Conservation (phyloP, 495 filamentous ascomycete species). For the Endocarpon pusillum region DNA sequence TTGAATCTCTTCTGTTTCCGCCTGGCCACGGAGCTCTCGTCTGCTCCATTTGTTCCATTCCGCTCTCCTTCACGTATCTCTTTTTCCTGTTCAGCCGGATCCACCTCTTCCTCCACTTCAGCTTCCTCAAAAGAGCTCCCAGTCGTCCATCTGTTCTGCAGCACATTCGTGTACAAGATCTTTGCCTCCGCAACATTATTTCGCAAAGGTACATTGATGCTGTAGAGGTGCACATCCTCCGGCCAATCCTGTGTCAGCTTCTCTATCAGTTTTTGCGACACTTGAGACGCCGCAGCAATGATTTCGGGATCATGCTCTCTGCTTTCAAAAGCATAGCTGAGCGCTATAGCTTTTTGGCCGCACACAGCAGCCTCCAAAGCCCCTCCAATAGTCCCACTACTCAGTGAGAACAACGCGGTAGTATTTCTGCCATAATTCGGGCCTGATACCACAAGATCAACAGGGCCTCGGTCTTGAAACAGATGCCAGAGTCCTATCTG, state of each 20-base stretch:
- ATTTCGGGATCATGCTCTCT: slow-evolving; percentile 62
- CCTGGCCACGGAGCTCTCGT: slow-evolving; percentile 4
- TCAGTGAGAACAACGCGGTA: slow-evolving; percentile 80
- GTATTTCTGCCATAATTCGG: slow-evolving; percentile 94
- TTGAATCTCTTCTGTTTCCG: slow-evolving; percentile 67
- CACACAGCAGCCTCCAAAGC: slow-evolving; percentile 88
- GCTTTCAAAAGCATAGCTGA: slow-evolving; percentile 76
- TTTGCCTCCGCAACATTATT: slow-evolving; percentile 41
- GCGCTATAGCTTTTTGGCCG: slow-evolving; percentile 54
- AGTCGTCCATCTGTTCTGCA: slow-evolving; percentile 75
- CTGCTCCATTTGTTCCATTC: slow-evolving; percentile 16
- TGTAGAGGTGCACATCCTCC: slow-evolving; percentile 60
- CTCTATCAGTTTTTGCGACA: slow-evolving; percentile 60
- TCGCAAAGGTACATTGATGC: slow-evolving; percentile 65
- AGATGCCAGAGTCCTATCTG: slow-evolving; percentile 82
- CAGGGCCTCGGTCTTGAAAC: slow-evolving; percentile 57
- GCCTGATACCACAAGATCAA: slow-evolving; percentile 78
- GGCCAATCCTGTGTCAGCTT: slow-evolving; percentile 61
- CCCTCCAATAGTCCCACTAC: slow-evolving; percentile 75
- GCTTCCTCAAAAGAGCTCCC: slow-evolving; percentile 72
- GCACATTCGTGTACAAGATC: slow-evolving; percentile 60
- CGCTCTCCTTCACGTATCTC: slow-evolving; percentile 44
- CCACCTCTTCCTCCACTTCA: slow-evolving; percentile 34
- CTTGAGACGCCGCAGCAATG: slow-evolving; percentile 53
- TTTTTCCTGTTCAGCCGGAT: slow-evolving; percentile 45